Base-by-base conservation (phyloP, 2,329 filamentous ascomycete genomes). In the Nectriaceae sp. region DNA sequence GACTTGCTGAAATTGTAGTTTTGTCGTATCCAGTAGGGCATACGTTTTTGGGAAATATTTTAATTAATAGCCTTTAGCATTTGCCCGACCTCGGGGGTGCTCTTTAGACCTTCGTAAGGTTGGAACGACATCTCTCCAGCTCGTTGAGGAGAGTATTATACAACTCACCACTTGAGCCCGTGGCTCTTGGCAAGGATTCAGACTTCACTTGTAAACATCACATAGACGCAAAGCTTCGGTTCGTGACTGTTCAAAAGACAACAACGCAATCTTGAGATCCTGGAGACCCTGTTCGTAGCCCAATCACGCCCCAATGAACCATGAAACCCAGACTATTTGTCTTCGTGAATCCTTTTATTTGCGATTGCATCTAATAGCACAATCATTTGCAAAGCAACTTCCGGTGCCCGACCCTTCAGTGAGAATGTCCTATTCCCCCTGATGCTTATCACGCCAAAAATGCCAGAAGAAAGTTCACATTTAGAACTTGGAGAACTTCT, bases 401-500 rank as follows among this genome's bases (percentile, higher is more conserved):
- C 70, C 70, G 63, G 64, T 71, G 65, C 67, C 69, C 67, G 65
- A 69, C 66, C 69, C 68, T 64, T 60, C 67, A 70, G 65, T 48
- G 60, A 60, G 65, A 68, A 66, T 64, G 54, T 61, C 60, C 62
- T 59, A 61, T 68, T 56, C 60, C 64, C 65, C 55, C 67, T 66
- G 66, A 65, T 72, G 65, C 71, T 75, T 73, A 77, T 75, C 74
- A 78, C 75, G 76, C 77, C 75, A 67, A 72, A 76, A 77, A 79
- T 79, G 75, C 75, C 76, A 77, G 59, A 70, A 68, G 64, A 69
- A 64, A 71, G 66, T 66, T 69, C 66, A 68, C 16, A 69, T 69
- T 87, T 96, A 99, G 84, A 99, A 99, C 85, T 99, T 99, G 83
- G 77, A 83, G 87, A 99, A 99, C 76, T 86, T 78, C 91, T 99